These are phyloP conservation scores for Cyberlindnera euphorbiae DNA, from an alignment of 805 yeast genomes.

Conservation along the genomic window DNA sequence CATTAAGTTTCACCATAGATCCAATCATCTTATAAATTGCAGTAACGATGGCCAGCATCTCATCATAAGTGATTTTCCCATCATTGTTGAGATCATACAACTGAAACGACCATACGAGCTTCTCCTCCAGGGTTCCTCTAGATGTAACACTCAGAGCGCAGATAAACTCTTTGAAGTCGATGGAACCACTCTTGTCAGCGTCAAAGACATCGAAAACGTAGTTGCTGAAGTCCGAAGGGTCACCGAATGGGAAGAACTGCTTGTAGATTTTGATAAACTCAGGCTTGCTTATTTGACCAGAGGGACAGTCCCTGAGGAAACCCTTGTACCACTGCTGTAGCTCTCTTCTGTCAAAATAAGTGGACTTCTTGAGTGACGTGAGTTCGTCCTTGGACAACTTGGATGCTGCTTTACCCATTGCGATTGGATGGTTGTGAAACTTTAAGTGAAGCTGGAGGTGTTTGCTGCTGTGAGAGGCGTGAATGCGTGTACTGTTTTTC, in stretches of 20 bases:
- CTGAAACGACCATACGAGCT: constrained; percentile 84
- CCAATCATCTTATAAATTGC: constrained; percentile 96
- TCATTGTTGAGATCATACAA: constrained; percentile 79
- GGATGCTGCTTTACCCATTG: constrained; percentile 93
- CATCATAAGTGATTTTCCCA: constrained; percentile 71
- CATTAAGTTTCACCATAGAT: constrained; percentile 81
- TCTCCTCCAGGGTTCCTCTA: constrained; percentile 80
- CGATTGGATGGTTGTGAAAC: too few relatives aligned
- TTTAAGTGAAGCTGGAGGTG: too few relatives aligned
- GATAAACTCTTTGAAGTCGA: constrained; percentile 91
- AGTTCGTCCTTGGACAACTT: constrained; percentile 89
- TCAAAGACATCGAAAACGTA: constrained; percentile 89
- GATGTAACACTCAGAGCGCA: constrained; percentile 82
- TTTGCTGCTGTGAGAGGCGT: too few relatives aligned
- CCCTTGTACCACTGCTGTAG: constrained; percentile 99
- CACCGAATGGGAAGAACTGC: constrained; percentile 98
- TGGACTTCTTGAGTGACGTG: constrained; percentile 72
- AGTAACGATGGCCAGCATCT: constrained; percentile 71
- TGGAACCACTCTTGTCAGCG: constrained; percentile 68
- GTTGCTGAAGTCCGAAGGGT: constrained; percentile 86
- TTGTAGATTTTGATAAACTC: constrained; percentile 90
- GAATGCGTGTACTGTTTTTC: too few relatives aligned
- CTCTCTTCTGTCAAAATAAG: constrained; percentile 90
- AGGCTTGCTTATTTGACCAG: constrained; percentile 78
- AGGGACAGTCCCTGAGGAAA: constrained; percentile 88